Percentiles rank a stretch among this genome's conserved stretches.
Conservation (phyloP, 116 monocot genomes). For the Zostera marina region DNA sequence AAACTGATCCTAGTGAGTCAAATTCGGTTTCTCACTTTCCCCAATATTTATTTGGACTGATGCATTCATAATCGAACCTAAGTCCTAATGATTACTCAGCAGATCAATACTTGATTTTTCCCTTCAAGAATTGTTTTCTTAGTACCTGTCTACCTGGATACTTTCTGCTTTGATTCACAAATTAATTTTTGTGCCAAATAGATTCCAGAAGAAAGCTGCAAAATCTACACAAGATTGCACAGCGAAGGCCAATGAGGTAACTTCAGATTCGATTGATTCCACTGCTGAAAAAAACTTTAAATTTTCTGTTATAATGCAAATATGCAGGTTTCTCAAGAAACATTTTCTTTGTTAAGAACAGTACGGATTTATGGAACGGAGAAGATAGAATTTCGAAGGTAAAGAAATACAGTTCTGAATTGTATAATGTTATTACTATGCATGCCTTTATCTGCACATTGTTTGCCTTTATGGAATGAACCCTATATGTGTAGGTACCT, state of each 20-base stretch:
- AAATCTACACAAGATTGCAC: constrained; percentile 67
- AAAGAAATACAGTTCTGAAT: constrained; percentile 1
- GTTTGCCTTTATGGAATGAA: background rate
- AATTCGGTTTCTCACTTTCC: too few relatives aligned
- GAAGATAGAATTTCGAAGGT: constrained; percentile 65
- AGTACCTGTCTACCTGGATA: too few relatives aligned
- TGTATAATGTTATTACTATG: background rate
- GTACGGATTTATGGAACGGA: constrained; percentile 94
- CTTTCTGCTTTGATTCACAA: background rate
- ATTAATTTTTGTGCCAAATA: constrained; percentile 7
- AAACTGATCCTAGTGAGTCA: too few relatives aligned
- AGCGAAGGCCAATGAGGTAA: constrained; percentile 84
- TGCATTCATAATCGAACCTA: too few relatives aligned
- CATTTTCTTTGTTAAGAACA: constrained; percentile 61
- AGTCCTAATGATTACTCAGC: too few relatives aligned
- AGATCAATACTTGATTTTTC: too few relatives aligned
- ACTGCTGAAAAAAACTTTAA: background rate
- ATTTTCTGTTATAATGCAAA: constrained; percentile 2
- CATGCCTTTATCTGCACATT: background rate
- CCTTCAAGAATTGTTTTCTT: too few relatives aligned
- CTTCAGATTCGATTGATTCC: constrained; percentile 2
- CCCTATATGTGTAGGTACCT: constrained; percentile 28
- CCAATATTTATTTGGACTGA: too few relatives aligned
- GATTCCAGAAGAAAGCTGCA: constrained; percentile 84
- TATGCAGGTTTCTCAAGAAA: constrained; percentile 83